These are phyloP conservation scores for Chenopodium suecicum DNA, from an alignment of 148 eudicot species.

Conservation along the genomic window DNA sequence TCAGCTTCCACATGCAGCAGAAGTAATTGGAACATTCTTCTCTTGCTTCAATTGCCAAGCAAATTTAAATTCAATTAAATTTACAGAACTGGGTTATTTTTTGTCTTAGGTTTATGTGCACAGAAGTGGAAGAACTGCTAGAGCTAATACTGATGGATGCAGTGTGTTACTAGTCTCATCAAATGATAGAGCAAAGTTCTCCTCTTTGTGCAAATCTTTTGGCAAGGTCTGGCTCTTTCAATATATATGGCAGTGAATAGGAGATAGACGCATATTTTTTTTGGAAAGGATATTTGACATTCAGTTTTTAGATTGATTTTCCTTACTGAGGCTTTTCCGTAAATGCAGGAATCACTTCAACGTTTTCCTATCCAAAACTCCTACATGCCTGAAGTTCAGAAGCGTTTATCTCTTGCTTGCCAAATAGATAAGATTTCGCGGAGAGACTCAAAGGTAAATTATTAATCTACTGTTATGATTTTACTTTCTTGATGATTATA, in stretches of 20 bases:
- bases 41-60: background rate
- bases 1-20: constrained; percentile 96
- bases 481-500: background rate
- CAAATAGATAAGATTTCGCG: constrained; percentile 84
- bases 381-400: constrained; percentile 81
- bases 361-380: constrained; percentile 77
- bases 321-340: constrained; percentile 13
- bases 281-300: background rate
- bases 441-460: constrained; percentile 73
- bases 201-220: constrained; percentile 79
- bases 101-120: constrained; percentile 80
- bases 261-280: background rate
- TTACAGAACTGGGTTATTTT: background rate
- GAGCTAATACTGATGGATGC: constrained; percentile 90
- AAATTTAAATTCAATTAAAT: background rate
- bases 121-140: constrained; percentile 97
- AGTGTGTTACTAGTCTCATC: constrained; percentile 80
- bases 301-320: background rate
- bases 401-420: constrained; percentile 78
- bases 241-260: background rate
- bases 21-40: constrained; percentile 41
- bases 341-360: constrained; percentile 67
- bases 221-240: constrained; percentile 56
- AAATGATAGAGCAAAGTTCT: constrained; percentile 77
- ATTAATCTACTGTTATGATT: constrained; percentile 2